Conservation (phyloP, 2,329 filamentous ascomycete species). For the Ustulina deusta region DNA sequence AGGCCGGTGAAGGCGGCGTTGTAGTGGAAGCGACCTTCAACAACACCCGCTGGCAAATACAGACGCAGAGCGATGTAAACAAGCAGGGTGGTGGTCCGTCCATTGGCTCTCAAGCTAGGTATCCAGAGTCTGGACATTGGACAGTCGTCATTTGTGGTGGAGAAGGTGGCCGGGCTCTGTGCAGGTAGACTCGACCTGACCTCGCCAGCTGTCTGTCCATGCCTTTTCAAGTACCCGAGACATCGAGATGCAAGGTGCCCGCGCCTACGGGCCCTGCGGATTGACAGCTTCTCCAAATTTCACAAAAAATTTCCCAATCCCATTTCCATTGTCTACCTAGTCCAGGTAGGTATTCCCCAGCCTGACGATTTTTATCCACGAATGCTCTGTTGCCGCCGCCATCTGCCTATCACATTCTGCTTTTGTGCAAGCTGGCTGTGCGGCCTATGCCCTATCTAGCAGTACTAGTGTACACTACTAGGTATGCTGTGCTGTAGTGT, state of each 20-base stretch:
- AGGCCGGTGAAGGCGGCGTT: constrained; percentile 26
- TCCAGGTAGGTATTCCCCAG: constrained; percentile 39
- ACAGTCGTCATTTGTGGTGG: constrained; percentile 43
- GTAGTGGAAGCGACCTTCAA: constrained; percentile 37
- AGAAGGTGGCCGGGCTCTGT: constrained; percentile 29
- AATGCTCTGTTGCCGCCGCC: constrained; percentile 32
- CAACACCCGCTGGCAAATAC: constrained; percentile 37
- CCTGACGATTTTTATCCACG: constrained; percentile 50
- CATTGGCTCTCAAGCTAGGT: constrained; percentile 44
- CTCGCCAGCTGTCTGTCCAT: not conserved
- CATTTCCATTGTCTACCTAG: constrained; percentile 18
- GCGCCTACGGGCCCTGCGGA: constrained; percentile 39
- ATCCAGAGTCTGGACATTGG: constrained; percentile 45
- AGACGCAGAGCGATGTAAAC: constrained; percentile 48
- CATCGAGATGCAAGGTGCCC: constrained; percentile 31
- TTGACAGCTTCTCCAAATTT: constrained; percentile 46
- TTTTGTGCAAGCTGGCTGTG: constrained; percentile 48
- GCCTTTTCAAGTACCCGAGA: constrained; percentile 39
- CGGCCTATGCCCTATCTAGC: too few species aligned
- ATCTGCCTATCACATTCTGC: constrained; percentile 48
- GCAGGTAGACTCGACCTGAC: constrained; percentile 34
- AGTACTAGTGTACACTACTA: too few species aligned
- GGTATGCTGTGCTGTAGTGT: constrained; percentile 34
- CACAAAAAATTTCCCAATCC: constrained; percentile 47
- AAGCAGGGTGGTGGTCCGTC: constrained; percentile 38